phyloP scores from a whole-genome alignment of 2,329 filamentous ascomycete species.

The Colletotrichum siamense region DNA sequence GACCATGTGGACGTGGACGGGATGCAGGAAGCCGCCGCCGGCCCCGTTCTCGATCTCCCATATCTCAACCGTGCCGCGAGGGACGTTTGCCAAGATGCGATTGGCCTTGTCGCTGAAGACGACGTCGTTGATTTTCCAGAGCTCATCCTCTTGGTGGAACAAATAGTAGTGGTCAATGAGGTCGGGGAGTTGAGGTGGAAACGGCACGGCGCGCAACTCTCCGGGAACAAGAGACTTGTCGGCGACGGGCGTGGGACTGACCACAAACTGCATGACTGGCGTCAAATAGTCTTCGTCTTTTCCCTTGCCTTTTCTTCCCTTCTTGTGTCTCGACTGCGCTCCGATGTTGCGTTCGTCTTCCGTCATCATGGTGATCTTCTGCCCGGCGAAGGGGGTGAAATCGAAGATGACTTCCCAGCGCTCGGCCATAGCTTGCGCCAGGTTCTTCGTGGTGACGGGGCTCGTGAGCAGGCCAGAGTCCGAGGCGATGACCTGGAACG shows the following conservation, averaged over 20 bases:
- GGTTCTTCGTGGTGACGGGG: conserved; percentile 44
- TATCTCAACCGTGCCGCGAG: conserved; percentile 50
- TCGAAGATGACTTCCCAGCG: conserved; percentile 64
- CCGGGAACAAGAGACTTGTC: conserved; percentile 41
- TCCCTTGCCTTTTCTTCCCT: conserved; percentile 35
- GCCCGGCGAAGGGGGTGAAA: conserved; percentile 52
- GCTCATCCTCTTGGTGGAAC: conserved; percentile 47
- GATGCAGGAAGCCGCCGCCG: conserved; percentile 56
- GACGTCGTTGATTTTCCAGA: conserved; percentile 58
- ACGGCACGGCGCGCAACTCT: conserved; percentile 40
- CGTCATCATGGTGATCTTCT: conserved; percentile 48
- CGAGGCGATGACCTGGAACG: conserved; percentile 59
- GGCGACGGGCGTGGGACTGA: conserved; percentile 37
- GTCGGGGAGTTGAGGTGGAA: conserved; percentile 33
- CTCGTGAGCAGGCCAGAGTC: conserved; percentile 56
- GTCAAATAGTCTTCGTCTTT: conserved; percentile 55
- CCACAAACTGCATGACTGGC: conserved; percentile 58
- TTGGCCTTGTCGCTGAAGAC: conserved; percentile 50
- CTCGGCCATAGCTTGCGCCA: conserved; percentile 59
- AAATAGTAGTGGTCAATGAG: conserved; percentile 48
- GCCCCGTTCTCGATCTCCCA: conserved; percentile 54
- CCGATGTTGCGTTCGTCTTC: background rate
- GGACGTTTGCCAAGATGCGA: conserved; percentile 53
- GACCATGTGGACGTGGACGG: conserved; percentile 63
- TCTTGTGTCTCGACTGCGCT: background rate